phyloP scores from a whole-genome alignment of 2,329 filamentous ascomycete genomes.

The Aspergillus caelatus region DNA sequence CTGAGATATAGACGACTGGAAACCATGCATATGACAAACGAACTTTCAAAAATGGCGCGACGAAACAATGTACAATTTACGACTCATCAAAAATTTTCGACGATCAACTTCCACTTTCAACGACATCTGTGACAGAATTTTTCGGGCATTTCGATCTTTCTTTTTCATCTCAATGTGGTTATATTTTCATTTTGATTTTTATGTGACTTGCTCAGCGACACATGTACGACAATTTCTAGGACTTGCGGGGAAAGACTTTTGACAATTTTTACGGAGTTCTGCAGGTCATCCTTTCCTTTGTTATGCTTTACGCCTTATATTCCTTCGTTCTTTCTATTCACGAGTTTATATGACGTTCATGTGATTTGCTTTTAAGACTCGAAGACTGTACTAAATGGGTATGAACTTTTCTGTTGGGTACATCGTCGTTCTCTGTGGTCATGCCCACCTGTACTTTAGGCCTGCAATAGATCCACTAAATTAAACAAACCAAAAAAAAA shows the following conservation, averaged over 20 bases:
- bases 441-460: conserved; percentile 16
- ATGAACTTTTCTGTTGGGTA: conserved; percentile 10
- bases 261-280: conserved; percentile 19
- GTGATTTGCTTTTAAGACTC: conserved; percentile 20
- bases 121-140: conserved; percentile 17
- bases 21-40: conserved; percentile 21
- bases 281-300: conserved; percentile 25
- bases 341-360: conserved; percentile 17
- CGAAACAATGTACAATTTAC: conserved; percentile 28
- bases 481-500: conserved; percentile 1
- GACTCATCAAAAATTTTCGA: conserved; percentile 13
- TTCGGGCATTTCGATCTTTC: conserved; percentile 16
- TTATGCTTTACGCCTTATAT: conserved; percentile 14
- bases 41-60: conserved; percentile 17
- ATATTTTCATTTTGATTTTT: conserved; percentile 8
- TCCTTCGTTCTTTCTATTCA: conserved; percentile 12
- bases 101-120: conserved; percentile 15
- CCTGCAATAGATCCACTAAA: conserved; percentile 17
- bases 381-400: conserved; percentile 15
- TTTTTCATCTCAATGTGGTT: conserved; percentile 9
- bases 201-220: conserved; percentile 9
- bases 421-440: conserved; percentile 11
- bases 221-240: conserved; percentile 22
- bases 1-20: conserved; percentile 25
- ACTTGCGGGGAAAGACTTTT: conserved; percentile 17